Evolutionary conservation across 805 yeast genomes (phyloP).

Genomic region (Ogataea salicorniae): DNA sequence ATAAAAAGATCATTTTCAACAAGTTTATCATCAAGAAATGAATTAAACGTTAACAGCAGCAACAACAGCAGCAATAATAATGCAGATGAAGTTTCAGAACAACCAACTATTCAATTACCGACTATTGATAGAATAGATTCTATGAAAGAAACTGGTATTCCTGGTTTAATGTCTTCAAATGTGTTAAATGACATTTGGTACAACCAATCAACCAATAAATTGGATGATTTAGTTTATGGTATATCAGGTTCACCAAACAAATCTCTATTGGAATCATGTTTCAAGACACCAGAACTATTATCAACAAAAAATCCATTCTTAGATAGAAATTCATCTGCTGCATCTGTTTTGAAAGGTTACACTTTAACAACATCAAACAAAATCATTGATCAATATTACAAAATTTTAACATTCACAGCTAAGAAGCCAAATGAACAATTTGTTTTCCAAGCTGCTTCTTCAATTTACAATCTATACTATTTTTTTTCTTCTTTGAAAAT

Average conservation of each 20-base stretch:
- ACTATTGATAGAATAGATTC: conserved; percentile 20
- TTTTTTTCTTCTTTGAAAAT: conserved; percentile 39
- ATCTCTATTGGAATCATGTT: conserved; percentile 24
- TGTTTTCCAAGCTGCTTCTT: conserved; percentile 41
- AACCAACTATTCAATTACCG: conserved; percentile 21
- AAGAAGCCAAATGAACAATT: conserved; percentile 40
- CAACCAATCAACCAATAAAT: conserved; percentile 36
- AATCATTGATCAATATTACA: conserved; percentile 26
- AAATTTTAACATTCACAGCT: conserved; percentile 38
- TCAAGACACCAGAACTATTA: conserved; percentile 9
- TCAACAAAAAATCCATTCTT: conserved; percentile 14
- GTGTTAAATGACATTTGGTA: conserved; percentile 51
- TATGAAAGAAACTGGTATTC: conserved; percentile 33
- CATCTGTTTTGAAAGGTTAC: conserved; percentile 16
- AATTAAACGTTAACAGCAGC: not conserved
- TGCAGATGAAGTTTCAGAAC: not conserved
- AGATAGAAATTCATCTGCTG: conserved; percentile 12
- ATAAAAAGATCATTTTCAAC: not conserved
- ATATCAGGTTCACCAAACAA: conserved; percentile 27
- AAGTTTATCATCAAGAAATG: not conserved
- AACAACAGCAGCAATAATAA: not conserved
- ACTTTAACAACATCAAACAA: conserved; percentile 21
- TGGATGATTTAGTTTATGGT: conserved; percentile 36
- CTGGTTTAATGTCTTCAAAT: conserved; percentile 43
- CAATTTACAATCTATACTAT: conserved; percentile 45